Evolutionary conservation across 352 stramenopile genomes (phyloP), one percentile per base, ranked within the genome.

Genomic region (Globisporangium nunn): DNA sequence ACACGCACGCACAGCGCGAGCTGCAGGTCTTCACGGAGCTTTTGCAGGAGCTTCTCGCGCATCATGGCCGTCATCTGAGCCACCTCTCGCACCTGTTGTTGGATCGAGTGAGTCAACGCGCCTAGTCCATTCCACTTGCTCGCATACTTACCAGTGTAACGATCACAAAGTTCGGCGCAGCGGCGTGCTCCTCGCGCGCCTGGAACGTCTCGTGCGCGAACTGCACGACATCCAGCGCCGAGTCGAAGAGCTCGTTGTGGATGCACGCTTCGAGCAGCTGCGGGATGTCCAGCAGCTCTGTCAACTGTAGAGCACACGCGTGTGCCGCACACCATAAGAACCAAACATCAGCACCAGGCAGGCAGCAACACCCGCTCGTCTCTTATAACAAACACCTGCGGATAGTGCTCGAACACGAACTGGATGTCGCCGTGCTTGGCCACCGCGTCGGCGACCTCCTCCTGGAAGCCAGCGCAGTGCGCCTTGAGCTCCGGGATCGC

Each of bases 261-360:
- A 98, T 95, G 60, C 96, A 99, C 4, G 93, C 91, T 65, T 99
- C 96, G 67, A 99, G 89, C 35, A 99, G 73, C 64, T 98, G 97
- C 7, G 97, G 97, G 33, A 99, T 91, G 77, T 99, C 96, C 52
- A 99, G 74, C 23, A 99, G 71, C 68, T 99, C 95, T n/a, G 98
- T 87, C 37, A 99, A 67, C 83, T 97, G 23, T 23, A 23, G 23
- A 55, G 10, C 33, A 45, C 6, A 39, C 44, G 41, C 18, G 58
- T 5, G 11, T 23, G 23, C 23, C 23, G 23, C 23, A 23, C 23
- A 23, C 23, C 23, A 23, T 23, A 23, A 23, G 23, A 23, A 23
- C 23, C 23, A 23, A 23, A 23, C 23, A 23, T 23, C 23, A 23
- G 23, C 1, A 23, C 23, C 23, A 23, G 23, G 23, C 23, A 23